Evolutionary conservation across 352 stramenopile genomes (phyloP), one percentile per base, ranked within the genome.

Genomic region (Pythium insidiosum): DNA sequence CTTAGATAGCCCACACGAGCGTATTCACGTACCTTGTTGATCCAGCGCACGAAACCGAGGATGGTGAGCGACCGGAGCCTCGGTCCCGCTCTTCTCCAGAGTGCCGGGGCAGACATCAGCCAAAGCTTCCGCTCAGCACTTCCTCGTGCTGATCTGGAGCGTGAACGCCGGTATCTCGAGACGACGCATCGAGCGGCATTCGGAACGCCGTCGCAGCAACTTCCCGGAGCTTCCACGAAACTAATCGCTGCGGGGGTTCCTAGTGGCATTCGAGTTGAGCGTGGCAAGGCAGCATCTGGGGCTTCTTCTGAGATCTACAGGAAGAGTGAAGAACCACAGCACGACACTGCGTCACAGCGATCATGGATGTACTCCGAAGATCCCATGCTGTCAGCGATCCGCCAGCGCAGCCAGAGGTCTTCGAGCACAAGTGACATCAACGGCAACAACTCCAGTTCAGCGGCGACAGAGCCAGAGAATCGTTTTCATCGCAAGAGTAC

Each of bases 321-420:
- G 29, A 65, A 59, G 21, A 77, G 57, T 41, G 22, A 38, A 0
- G 79, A 91, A 16, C 79, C 79, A 5, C 72, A 91, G 40, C 50
- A 60, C 42, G 79, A 91, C 48, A 89, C 79, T 0, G 57, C 66
- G 0, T 73, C 79, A 13, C 79, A 92, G 38, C 63, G 79, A 23
- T 75, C 79, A 26, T 92, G 76, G 76, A 56, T 88, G 60, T 88
- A 89, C 45, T 84, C 72, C 4, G 71, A 57, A 13, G 73, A 89
- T 28, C 74, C 76, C 1, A 85, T 87, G 69, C 72, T 89, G 21
- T 31, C 34, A 3, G 55, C 53, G 6, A 74, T 78, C 54, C 60
- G 73, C 11, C 59, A 63, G 26, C 63, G 56, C 15, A n/a, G n/a
- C n/a, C n/a, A n/a, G n/a, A n/a, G n/a, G n/a, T n/a, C n/a, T n/a